Base-by-base conservation (phyloP, 352 stramenopile genomes). In the Stephanocyclus meneghinianus region DNA sequence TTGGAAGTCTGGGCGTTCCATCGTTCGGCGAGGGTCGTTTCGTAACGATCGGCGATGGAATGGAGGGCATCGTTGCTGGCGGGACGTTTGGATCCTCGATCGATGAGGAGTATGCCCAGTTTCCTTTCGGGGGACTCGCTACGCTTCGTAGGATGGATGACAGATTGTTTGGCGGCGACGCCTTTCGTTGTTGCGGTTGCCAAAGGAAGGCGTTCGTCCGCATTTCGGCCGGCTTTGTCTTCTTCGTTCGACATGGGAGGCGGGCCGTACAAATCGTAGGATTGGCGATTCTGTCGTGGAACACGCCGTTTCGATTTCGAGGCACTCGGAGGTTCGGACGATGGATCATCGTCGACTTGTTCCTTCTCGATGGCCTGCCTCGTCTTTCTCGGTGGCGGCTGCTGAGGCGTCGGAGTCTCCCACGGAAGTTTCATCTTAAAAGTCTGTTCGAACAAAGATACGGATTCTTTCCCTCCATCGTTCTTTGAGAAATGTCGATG, bases 21-120 rank as follows among this genome's bases (percentile, higher is more conserved):
- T n/a, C 61, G 13, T 48, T 76, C 6, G 42, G 6, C 0, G 15
- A 63, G 45, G 26, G 64, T 71, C 35, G 75, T 8, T 73, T 91
- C 61, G 76, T 92, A 92, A 0, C 83, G 45, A 55, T 83, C n/a
- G 5, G 84, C 83, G 48, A 92, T 71, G 29, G 67, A 66, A 57
- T 89, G 70, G 0, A 92, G 63, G 30, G 83, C 70, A 45, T 81
- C 71, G 68, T 92, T 91, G 55, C 81, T 89, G 1, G 65, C 63
- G 42, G 45, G 32, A 32, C 86, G 81, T 32, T 76, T 78, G 13
- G 86, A 91, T n/a, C 88, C 88, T 76, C 91, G 88, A 84, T 93
- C 88, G 29, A 93, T 93, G 1, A 93, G 66, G 9, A 93, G 66
- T 71, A 93, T 84, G 26, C 86, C 88, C 50, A 91, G 18, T 32